phyloP scores from a whole-genome alignment of 1,139 yeast genomes.

The Ogataea hybrid region DNA sequence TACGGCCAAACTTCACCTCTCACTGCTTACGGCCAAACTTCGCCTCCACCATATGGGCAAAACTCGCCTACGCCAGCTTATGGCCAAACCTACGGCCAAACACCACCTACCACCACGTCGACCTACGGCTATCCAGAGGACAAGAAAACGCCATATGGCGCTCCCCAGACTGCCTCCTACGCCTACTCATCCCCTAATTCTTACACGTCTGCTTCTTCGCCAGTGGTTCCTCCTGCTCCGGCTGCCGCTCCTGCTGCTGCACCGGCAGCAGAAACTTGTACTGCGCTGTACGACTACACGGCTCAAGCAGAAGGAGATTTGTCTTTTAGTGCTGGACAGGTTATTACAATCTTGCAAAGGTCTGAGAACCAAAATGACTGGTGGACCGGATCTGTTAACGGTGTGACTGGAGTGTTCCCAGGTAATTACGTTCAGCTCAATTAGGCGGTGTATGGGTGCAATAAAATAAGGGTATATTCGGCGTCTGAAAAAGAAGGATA shows the following conservation, averaged over 20 bases:
- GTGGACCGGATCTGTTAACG: constrained; percentile 96
- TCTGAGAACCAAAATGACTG: constrained; percentile 88
- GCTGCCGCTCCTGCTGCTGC: constrained; percentile 33
- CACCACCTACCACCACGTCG: constrained; percentile 23
- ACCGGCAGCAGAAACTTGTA: constrained; percentile 52
- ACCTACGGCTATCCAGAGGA: constrained; percentile 25
- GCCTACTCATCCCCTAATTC: constrained; percentile 24
- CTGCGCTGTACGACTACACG: constrained; percentile 73
- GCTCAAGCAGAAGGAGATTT: constrained; percentile 92
- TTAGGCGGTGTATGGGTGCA: constrained; percentile 15
- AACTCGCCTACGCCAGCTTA: constrained; percentile 28
- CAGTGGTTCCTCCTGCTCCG: constrained; percentile 37
- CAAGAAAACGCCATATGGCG: constrained; percentile 15
- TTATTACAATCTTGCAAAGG: constrained; percentile 77
- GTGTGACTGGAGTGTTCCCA: constrained; percentile 89
- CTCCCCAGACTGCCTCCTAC: constrained; percentile 18
- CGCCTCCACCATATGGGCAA: constrained; percentile 16
- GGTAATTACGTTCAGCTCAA: constrained; percentile 88
- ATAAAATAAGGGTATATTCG: background rate
- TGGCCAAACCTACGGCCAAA: constrained; percentile 34
- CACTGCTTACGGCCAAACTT: constrained; percentile 20
- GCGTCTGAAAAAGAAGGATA: constrained; percentile 6
- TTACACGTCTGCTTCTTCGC: constrained; percentile 34
- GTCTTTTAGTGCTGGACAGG: constrained; percentile 82
- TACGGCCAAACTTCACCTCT: constrained; percentile 22